Conservation (phyloP, 148 eudicot genomes). For the Amaranthus palmeri region DNA sequence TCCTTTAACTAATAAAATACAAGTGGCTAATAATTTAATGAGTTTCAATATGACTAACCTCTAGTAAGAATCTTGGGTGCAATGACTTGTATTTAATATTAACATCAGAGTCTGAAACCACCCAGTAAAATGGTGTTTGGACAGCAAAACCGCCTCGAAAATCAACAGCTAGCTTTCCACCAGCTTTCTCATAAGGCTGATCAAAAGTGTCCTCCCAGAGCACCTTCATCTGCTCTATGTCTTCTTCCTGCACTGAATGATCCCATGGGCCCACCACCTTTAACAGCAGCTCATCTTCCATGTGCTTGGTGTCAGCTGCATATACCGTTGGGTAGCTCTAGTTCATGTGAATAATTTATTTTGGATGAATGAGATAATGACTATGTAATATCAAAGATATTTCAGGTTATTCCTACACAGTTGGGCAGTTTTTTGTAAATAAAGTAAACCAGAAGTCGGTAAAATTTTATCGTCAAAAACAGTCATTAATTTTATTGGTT, state of each 20-base stretch:
- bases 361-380: constrained; percentile 23
- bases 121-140: constrained; percentile 51
- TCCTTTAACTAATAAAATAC: constrained; percentile 3
- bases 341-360: constrained; percentile 31
- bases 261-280: constrained; percentile 63
- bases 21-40: constrained; percentile 21
- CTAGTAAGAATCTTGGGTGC: constrained; percentile 70
- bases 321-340: constrained; percentile 92
- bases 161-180: constrained; percentile 40
- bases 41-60: constrained; percentile 52
- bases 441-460: neutral
- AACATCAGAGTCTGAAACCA: constrained; percentile 55
- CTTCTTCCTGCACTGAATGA: constrained; percentile 38
- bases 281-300: constrained; percentile 44
- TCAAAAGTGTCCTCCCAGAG: constrained; percentile 74
- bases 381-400: constrained; percentile 1
- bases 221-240: constrained; percentile 48
- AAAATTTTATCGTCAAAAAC: neutral
- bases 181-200: constrained; percentile 92
- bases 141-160: constrained; percentile 21
- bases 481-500: neutral
- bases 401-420: neutral
- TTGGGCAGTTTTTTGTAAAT: neutral
- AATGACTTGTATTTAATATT: constrained; percentile 72
- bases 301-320: constrained; percentile 63